Evolutionary conservation across 2,329 filamentous ascomycete species (phyloP).

Genomic region (Didymella glomerata): DNA sequence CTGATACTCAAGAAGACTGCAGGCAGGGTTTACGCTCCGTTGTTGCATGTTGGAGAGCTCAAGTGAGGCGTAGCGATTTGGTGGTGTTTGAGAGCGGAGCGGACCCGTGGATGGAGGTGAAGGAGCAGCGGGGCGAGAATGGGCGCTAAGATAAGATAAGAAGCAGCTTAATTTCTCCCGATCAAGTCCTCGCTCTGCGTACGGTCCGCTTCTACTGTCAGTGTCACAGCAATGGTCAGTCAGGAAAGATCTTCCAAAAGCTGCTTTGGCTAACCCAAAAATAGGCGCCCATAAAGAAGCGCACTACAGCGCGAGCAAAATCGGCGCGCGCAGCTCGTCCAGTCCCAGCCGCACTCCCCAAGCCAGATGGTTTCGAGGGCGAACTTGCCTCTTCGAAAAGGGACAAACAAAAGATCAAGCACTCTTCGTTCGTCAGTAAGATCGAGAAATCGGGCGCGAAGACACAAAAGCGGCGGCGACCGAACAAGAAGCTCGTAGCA

Average conservation of each 20-base stretch:
- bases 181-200: neutral
- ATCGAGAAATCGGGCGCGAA: constrained; percentile 70
- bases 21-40: neutral
- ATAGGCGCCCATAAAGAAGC: constrained; percentile 50
- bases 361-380: constrained; percentile 49
- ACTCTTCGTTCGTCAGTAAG: constrained; percentile 78
- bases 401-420: constrained; percentile 84
- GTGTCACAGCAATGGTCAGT: constrained; percentile 8
- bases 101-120: neutral
- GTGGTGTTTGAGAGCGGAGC: too few species aligned
- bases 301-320: constrained; percentile 48
- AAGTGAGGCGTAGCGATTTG: neutral
- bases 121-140: neutral
- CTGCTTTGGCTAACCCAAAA: neutral
- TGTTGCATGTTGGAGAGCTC: neutral
- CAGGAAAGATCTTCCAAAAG: too few species aligned
- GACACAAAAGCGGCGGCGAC: constrained; percentile 69
- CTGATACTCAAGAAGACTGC: neutral
- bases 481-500: constrained; percentile 79
- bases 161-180: constrained; percentile 12
- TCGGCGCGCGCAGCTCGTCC: constrained; percentile 39
- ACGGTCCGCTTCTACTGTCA: neutral
- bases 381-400: constrained; percentile 77
- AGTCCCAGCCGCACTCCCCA: constrained; percentile 27
- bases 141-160: constrained; percentile 22